phyloP scores from a whole-genome alignment of 2,329 filamentous ascomycete species.

The Cryphonectria radicalis region DNA sequence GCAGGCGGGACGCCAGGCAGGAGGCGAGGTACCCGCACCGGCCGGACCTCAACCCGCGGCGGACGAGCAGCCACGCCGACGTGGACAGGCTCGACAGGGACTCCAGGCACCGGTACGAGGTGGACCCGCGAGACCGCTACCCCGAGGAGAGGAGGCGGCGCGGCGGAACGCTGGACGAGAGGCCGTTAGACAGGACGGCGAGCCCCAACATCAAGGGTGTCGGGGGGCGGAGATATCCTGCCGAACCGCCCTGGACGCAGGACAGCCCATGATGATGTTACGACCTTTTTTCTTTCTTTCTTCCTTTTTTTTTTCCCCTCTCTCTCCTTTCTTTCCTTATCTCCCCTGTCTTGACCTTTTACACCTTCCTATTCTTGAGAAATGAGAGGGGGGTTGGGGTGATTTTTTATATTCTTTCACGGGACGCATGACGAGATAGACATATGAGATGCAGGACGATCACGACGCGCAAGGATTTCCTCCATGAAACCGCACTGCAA shows the following conservation, averaged over 20 bases:
- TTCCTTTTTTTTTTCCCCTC: neutral
- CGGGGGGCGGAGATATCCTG: constrained; percentile 45
- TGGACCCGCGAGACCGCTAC: constrained; percentile 41
- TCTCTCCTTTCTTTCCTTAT: fast-evolving
- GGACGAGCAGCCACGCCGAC: constrained; percentile 57
- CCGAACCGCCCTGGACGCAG: constrained; percentile 32
- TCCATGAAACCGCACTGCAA: neutral
- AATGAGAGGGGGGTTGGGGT: neutral
- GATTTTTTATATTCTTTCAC: neutral
- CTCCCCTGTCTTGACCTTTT: neutral
- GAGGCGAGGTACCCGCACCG: constrained; percentile 41
- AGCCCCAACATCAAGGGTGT: constrained; percentile 43
- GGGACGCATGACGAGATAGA: neutral
- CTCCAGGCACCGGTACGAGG: constrained; percentile 32
- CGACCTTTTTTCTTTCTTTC: neutral
- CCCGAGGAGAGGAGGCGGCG: constrained; percentile 32
- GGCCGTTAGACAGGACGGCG: constrained; percentile 33
- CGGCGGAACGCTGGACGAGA: constrained; percentile 39
- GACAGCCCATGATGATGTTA: constrained; percentile 12
- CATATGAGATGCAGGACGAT: neutral
- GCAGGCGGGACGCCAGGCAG: constrained; percentile 39
- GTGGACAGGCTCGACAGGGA: constrained; percentile 49
- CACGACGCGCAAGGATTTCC: neutral
- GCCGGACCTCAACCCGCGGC: constrained; percentile 44
- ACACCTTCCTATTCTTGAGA: neutral